phyloP scores from a whole-genome alignment of 192 early-diverging fungal genomes.

The Entomortierella lignicola region DNA sequence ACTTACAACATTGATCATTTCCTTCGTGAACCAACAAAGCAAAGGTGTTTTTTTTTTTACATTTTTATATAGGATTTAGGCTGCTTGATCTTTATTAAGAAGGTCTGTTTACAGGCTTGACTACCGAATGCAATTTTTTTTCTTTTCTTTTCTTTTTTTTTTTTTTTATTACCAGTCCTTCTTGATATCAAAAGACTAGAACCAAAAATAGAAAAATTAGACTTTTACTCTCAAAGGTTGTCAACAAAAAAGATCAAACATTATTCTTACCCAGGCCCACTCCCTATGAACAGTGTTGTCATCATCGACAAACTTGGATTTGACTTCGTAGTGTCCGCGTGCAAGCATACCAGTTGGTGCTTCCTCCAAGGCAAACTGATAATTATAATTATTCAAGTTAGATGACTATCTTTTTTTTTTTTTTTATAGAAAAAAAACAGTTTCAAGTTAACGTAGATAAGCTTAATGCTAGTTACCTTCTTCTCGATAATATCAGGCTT shows the following conservation, averaged over 20 bases:
- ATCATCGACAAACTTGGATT: slow-evolving; percentile 95
- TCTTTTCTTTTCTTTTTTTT: neutral
- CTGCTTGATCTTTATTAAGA: neutral
- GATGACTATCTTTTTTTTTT: neutral
- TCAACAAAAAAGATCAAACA: neutral
- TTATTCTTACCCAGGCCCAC: slow-evolving; percentile 76
- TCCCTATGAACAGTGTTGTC: slow-evolving; percentile 84
- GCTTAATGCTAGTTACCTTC: slow-evolving; percentile 60
- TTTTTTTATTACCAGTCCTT: slow-evolving; percentile 78
- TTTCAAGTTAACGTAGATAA: neutral
- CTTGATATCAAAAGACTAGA: slow-evolving; percentile 83
- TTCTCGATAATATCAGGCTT: slow-evolving; percentile 80
- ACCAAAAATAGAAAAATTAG: neutral
- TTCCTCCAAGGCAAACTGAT: slow-evolving; percentile 81
- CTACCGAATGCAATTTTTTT: neutral
- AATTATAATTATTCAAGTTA: neutral
- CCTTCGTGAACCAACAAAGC: no score
- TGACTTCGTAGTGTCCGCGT: slow-evolving; percentile 91
- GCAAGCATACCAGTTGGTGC: slow-evolving; percentile 93
- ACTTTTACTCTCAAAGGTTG: neutral
- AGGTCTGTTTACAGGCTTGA: neutral
- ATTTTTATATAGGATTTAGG: no score
- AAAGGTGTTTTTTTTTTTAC: no score
- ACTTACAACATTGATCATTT: no score
- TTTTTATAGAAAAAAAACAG: neutral